Percentiles rank a stretch among this genome's conserved stretches.
Evolutionary conservation across 805 yeast species (phyloP).

Genomic region (Tetrapisispora namnaoensis): DNA sequence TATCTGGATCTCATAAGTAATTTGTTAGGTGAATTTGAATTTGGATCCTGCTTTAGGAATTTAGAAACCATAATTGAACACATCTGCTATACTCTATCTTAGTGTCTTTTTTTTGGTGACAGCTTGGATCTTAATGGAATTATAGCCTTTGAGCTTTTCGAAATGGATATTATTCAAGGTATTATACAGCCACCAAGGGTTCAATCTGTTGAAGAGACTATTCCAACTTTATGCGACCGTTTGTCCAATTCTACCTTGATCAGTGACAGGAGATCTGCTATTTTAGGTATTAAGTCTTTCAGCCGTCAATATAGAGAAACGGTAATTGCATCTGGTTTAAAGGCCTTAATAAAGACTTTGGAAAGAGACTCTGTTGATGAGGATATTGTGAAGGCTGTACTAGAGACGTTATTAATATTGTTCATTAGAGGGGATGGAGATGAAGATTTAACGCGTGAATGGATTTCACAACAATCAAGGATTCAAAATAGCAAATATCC

Average conservation of each 20-base stretch:
- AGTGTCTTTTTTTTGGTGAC: background rate
- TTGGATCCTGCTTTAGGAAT: background rate
- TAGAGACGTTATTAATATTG: constrained; percentile 77
- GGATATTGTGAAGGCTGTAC: constrained; percentile 63
- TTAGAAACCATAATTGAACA: background rate
- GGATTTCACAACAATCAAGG: constrained; percentile 70
- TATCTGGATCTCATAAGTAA: too few species aligned
- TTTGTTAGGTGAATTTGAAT: too few species aligned
- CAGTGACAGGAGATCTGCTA: constrained; percentile 85
- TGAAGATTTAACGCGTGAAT: constrained; percentile 54
- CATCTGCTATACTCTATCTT: background rate
- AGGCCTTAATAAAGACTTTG: constrained; percentile 60
- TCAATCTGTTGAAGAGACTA: constrained; percentile 69
- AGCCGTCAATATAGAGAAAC: constrained; percentile 82
- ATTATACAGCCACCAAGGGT: constrained; percentile 39
- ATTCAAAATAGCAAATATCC: constrained; percentile 70
- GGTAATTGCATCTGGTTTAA: constrained; percentile 78
- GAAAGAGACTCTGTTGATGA: constrained; percentile 58
- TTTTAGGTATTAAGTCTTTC: constrained; percentile 78
- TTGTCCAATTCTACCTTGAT: constrained; percentile 71
- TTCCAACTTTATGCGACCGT: constrained; percentile 81
- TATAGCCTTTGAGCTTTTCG: background rate
- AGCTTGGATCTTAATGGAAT: background rate
- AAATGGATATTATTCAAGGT: constrained; percentile 35
- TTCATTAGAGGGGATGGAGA: constrained; percentile 60